A percentile compares a stretch with the other conserved stretches of the same genome.
These are phyloP conservation scores for Verticillium longisporum DNA, from an alignment of 2,329 filamentous ascomycete species.

Conservation along the genomic window DNA sequence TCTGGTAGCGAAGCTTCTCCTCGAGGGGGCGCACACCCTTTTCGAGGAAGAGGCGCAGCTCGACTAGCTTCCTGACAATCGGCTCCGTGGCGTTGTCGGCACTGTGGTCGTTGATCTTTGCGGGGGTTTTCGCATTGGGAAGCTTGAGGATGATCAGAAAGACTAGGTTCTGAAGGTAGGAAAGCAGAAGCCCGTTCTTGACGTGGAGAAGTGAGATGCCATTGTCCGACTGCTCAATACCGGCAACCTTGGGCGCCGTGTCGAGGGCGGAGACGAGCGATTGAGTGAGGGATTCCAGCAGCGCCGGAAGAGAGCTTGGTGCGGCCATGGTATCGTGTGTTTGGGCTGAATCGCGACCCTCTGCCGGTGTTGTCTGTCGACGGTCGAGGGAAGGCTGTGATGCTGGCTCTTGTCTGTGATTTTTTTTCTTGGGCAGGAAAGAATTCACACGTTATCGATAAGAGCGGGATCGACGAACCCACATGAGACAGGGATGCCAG, in stretches of 20 bases:
- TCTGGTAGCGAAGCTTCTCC: slow-evolving; percentile 85
- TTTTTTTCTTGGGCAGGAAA: not conserved
- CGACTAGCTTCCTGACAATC: slow-evolving; percentile 80
- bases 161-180: slow-evolving; percentile 90
- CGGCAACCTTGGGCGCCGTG: slow-evolving; percentile 54
- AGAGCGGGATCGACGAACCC: not conserved
- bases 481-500: not conserved
- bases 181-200: slow-evolving; percentile 95
- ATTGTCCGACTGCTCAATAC: slow-evolving; percentile 67
- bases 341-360: not conserved
- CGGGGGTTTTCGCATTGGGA: slow-evolving; percentile 40
- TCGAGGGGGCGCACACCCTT: slow-evolving; percentile 88
- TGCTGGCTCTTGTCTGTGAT: not conserved
- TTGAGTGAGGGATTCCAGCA: slow-evolving; percentile 48
- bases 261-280: slow-evolving; percentile 59
- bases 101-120: slow-evolving; percentile 11
- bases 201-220: slow-evolving; percentile 92
- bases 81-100: slow-evolving; percentile 45
- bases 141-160: slow-evolving; percentile 81
- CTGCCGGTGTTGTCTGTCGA: not conserved
- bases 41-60: slow-evolving; percentile 87
- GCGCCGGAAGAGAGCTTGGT: slow-evolving; percentile 38
- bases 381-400: not conserved
- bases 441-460: not conserved
- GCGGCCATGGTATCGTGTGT: slow-evolving; percentile 34